Conservation (phyloP, 371 early-diverging fungal genomes). For the Nematocida ausubeli region DNA sequence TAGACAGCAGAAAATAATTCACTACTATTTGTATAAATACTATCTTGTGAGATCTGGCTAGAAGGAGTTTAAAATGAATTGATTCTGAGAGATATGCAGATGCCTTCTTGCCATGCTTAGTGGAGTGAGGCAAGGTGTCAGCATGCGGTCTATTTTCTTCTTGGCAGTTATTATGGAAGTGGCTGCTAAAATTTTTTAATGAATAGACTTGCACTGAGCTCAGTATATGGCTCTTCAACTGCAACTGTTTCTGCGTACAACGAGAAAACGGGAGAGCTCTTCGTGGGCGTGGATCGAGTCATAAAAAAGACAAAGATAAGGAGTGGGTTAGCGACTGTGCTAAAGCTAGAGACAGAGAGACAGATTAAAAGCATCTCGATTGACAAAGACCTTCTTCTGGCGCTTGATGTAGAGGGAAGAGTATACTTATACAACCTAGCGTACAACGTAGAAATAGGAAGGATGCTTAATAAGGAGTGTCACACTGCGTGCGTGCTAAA, state of each 20-base stretch:
- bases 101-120: no score
- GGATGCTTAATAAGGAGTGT: slow-evolving; percentile 21
- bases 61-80: no score
- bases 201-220: background rate
- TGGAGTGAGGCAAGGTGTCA: no score
- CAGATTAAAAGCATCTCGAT: slow-evolving; percentile 19
- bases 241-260: slow-evolving; percentile 11
- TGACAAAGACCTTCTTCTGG: slow-evolving; percentile 26
- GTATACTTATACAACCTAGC: slow-evolving; percentile 36
- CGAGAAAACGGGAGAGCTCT: slow-evolving; percentile 28
- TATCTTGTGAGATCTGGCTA: no score
- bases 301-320: slow-evolving; percentile 31
- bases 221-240: slow-evolving; percentile 17
- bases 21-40: no score
- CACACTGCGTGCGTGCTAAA: background rate
- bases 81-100: no score
- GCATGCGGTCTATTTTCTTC: no score
- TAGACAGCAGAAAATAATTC: no score
- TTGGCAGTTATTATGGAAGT: no score
- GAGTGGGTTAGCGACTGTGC: background rate
- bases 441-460: slow-evolving; percentile 40
- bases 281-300: slow-evolving; percentile 6
- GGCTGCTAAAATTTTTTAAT: slow-evolving; percentile 29
- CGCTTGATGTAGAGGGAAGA: slow-evolving; percentile 15
- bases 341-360: slow-evolving; percentile 32